Evolutionary conservation across 495 filamentous ascomycete species (phyloP).

Genomic region (Lophium mytilinum): DNA sequence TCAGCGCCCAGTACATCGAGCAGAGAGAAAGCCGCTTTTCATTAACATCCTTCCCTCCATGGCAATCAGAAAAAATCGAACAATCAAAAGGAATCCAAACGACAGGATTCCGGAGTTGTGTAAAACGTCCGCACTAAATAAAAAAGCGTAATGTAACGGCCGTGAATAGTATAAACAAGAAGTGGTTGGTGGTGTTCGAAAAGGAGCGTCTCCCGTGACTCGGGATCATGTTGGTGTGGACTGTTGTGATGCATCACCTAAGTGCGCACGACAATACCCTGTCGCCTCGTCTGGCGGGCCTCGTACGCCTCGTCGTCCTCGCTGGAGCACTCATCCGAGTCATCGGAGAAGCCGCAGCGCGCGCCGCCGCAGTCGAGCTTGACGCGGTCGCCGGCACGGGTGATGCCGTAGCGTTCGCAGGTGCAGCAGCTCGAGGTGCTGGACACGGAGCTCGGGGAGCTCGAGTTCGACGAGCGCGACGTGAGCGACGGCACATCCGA

Average conservation of each 20-base stretch:
- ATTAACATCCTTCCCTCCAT: too few species aligned
- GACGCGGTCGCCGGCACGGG: constrained; percentile 80
- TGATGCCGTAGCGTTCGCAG: constrained; percentile 94
- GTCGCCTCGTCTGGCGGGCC: constrained; percentile 49
- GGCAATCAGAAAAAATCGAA: too few species aligned
- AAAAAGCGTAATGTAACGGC: too few species aligned
- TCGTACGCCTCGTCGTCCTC: constrained; percentile 33
- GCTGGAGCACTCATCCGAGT: constrained; percentile 48
- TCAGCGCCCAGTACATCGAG: too few species aligned
- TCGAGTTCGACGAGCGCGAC: constrained; percentile 62
- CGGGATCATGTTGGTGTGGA: too few species aligned
- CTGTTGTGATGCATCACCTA: constrained; percentile 26
- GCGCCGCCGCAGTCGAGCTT: constrained; percentile 88
- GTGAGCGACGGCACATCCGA: constrained; percentile 42
- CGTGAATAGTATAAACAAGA: too few species aligned
- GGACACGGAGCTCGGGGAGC: constrained; percentile 63
- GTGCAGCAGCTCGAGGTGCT: constrained; percentile 67
- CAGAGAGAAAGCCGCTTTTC: too few species aligned
- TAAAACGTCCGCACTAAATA: too few species aligned
- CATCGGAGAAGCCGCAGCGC: constrained; percentile 72
- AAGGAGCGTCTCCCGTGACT: too few species aligned
- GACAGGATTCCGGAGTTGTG: too few species aligned
- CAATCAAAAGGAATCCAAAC: too few species aligned
- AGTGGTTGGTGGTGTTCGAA: too few species aligned
- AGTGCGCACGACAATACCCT: constrained; percentile 67